phyloP scores from a whole-genome alignment of 176 grass and related monocot species.

The Cenchrus americanus region DNA sequence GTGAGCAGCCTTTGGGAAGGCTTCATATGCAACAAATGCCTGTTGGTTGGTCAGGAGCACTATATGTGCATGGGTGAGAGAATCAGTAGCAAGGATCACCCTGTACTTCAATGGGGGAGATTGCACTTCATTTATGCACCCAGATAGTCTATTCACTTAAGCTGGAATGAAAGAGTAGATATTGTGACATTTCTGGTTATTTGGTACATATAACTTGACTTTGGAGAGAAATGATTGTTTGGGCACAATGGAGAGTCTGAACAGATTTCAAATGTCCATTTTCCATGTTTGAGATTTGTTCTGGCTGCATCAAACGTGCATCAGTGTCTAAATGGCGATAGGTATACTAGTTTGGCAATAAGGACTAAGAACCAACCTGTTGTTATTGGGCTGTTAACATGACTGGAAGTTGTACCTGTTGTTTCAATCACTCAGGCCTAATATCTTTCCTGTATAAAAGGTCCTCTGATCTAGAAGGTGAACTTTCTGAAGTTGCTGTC shows the following conservation, averaged over 20 bases:
- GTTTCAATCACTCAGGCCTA: background rate
- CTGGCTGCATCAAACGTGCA: background rate
- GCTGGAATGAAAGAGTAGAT: background rate
- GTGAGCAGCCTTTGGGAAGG: background rate
- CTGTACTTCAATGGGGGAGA: background rate
- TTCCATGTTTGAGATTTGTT: background rate
- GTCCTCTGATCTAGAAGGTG: background rate
- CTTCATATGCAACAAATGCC: background rate
- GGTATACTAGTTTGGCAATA: background rate
- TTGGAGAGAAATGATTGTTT: background rate
- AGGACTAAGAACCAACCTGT: constrained; percentile 7
- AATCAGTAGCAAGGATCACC: background rate
- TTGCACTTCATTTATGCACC: background rate
- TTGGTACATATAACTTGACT: background rate
- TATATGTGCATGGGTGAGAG: background rate
- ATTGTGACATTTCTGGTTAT: background rate
- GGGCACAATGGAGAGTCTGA: background rate
- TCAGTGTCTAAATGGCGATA: no score
- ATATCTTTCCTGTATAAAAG: background rate
- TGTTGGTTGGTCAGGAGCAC: background rate
- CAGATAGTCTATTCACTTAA: background rate
- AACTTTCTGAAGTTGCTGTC: background rate
- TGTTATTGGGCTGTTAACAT: background rate
- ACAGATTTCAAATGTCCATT: no score
- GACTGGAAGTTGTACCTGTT: background rate